Evolutionary conservation across 2,329 filamentous ascomycete genomes (phyloP), one percentile per base, ranked within the genome.

Genomic region (Stylonectria norvegica): DNA sequence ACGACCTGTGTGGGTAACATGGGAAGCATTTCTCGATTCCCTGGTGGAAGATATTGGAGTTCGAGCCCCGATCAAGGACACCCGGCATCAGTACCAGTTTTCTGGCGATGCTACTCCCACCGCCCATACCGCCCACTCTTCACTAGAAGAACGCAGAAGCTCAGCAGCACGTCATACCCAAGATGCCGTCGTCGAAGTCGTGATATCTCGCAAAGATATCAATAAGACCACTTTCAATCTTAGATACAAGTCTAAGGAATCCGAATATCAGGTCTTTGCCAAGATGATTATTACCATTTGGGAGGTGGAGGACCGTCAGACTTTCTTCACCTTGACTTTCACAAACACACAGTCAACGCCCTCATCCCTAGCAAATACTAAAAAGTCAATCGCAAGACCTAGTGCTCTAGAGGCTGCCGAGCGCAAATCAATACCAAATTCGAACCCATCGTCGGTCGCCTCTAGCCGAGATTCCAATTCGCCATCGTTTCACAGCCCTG

Each of bases 251-350:
- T 56, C 60, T 8, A 66, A 64, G 45, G 60, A 61, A 14, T 62
- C 59, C 5, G 62, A 66, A 16, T 63, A 60, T 35, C 70, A 69
- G 52, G 63, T 79, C 0, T 78, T 78, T 47, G 82, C 85, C 16
- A 84, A 83, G 49, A 86, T 89, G 82, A 86, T 89, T 33, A 78
- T 89, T 16, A 85, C 81, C 1, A 76, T 86, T 5, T 90, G 85
- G 82, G 74, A 79, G 44, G 70, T 77, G n/a, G 77, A 85, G 27
- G 78, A 85, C 29, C 72, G 75, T 15, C 76, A 82, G 50, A 78
- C 74, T 8, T 89, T 83, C 61, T 89, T 81, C 57, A 89, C 83
- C 2, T 66, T 89, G 42, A 87, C 84, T 0, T 89, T 90, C 45
- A 89, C 85, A 9, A 81, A 74, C 45, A 74, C 78, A 10, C 67